These are phyloP conservation scores for Kurtzmaniella fragi DNA, from an alignment of 805 yeast genomes.

Conservation along the genomic window DNA sequence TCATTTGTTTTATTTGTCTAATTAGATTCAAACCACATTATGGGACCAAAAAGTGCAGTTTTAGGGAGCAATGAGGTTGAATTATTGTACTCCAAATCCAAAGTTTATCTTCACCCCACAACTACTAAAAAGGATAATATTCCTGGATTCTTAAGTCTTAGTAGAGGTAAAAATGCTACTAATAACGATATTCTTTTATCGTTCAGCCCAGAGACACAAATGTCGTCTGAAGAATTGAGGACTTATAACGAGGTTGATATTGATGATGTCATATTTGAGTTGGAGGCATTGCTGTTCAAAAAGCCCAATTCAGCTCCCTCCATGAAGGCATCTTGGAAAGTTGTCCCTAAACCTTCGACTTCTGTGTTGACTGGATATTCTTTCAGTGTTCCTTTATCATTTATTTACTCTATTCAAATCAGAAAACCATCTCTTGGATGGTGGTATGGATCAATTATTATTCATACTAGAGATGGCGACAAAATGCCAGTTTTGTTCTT, in stretches of 20 bases:
- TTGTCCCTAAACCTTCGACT: conserved; percentile 47
- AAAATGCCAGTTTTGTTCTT: conserved; percentile 82
- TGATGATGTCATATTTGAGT: conserved; percentile 19
- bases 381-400: conserved; percentile 56
- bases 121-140: conserved; percentile 69
- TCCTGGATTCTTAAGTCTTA: conserved; percentile 68
- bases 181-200: conserved; percentile 58
- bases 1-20: conserved; percentile 3
- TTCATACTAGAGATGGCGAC: conserved; percentile 64
- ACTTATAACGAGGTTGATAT: conserved; percentile 49
- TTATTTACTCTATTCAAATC: conserved; percentile 73
- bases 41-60: conserved; percentile 2
- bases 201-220: conserved; percentile 58
- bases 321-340: conserved; percentile 5
- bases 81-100: conserved; percentile 52
- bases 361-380: conserved; percentile 59
- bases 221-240: conserved; percentile 41
- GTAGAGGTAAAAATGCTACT: conserved; percentile 45
- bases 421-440: conserved; percentile 80
- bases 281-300: conserved; percentile 13
- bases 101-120: conserved; percentile 83
- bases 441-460: conserved; percentile 86
- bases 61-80: conserved; percentile 33
- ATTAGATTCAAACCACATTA: not conserved
- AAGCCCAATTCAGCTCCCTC: not conserved